These are phyloP conservation scores for Mycena epipterygia DNA, from an alignment of 768 basidiomycete genomes.

Conservation along the genomic window DNA sequence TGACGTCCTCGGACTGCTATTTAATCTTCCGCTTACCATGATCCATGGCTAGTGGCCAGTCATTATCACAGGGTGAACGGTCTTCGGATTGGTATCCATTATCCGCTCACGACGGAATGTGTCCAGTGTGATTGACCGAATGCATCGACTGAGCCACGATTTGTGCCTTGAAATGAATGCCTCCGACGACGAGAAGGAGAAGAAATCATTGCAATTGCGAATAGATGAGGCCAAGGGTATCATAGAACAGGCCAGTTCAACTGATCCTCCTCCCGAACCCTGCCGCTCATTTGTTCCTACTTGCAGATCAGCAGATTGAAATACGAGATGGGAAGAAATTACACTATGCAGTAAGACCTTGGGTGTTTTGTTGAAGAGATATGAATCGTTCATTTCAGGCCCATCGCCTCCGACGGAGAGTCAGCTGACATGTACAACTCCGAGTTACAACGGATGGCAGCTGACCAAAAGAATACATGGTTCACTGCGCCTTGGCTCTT, in stretches of 20 bases:
- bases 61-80: constrained; percentile 74
- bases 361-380: background rate
- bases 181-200: constrained; percentile 37
- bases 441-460: constrained; percentile 68
- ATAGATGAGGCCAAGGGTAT: constrained; percentile 84
- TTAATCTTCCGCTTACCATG: too few species aligned
- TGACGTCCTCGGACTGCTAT: too few species aligned
- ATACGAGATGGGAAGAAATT: constrained; percentile 89
- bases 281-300: background rate
- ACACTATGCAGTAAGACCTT: constrained; percentile 69
- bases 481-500: constrained; percentile 96
- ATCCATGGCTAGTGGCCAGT: too few species aligned
- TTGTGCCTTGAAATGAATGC: constrained; percentile 50
- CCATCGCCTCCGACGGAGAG: constrained; percentile 83
- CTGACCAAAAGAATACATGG: constrained; percentile 77
- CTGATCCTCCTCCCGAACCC: background rate
- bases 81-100: background rate
- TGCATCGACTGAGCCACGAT: constrained; percentile 78
- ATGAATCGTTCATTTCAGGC: constrained; percentile 53
- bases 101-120: background rate
- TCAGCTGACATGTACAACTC: constrained; percentile 80
- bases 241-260: constrained; percentile 76
- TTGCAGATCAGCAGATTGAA: constrained; percentile 63
- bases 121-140: constrained; percentile 73
- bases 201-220: constrained; percentile 51